These are phyloP conservation scores for Usnea hakonensis DNA, from an alignment of 495 filamentous ascomycete species.

Conservation along the genomic window DNA sequence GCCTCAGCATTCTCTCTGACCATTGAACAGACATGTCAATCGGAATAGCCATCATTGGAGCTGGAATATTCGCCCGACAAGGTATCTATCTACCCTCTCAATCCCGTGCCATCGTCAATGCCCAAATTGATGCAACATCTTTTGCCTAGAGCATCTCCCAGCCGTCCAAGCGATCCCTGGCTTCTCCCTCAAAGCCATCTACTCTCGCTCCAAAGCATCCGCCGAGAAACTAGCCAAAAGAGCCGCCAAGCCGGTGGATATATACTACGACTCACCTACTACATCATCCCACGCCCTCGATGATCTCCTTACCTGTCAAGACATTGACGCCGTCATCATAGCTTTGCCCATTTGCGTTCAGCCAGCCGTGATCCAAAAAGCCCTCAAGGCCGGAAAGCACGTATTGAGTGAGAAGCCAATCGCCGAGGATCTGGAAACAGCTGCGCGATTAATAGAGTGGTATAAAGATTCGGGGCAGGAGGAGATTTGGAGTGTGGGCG, in stretches of 20 bases:
- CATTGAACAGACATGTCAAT: slow-evolving; percentile 16
- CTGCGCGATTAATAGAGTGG: slow-evolving; percentile 8
- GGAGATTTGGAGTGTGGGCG: slow-evolving; percentile 18
- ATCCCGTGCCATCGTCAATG: background rate
- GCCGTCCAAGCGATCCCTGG: slow-evolving; percentile 17
- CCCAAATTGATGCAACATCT: background rate
- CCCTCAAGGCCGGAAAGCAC: slow-evolving; percentile 26
- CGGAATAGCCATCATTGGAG: slow-evolving; percentile 22
- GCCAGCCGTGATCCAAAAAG: slow-evolving; percentile 19
- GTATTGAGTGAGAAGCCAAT: slow-evolving; percentile 24
- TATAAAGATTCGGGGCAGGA: slow-evolving; percentile 3
- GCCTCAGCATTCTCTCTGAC: background rate
- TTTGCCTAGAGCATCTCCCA: slow-evolving; percentile 22
- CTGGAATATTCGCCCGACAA: slow-evolving; percentile 18
- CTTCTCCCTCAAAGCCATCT: slow-evolving; percentile 26
- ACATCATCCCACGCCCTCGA: slow-evolving; percentile 14
- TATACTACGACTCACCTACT: slow-evolving; percentile 19
- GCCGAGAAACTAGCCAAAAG: slow-evolving; percentile 13
- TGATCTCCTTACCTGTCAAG: slow-evolving; percentile 23
- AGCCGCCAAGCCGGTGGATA: slow-evolving; percentile 12
- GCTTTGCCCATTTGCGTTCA: slow-evolving; percentile 24
- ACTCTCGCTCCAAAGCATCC: slow-evolving; percentile 24
- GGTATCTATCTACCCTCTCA: slow-evolving; percentile 12
- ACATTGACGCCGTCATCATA: slow-evolving; percentile 25
- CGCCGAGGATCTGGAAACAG: slow-evolving; percentile 15